Percentiles rank a stretch among this genome's conserved stretches.
Evolutionary conservation across 2,329 filamentous ascomycete species (phyloP).

Genomic region (Claviceps sp.): DNA sequence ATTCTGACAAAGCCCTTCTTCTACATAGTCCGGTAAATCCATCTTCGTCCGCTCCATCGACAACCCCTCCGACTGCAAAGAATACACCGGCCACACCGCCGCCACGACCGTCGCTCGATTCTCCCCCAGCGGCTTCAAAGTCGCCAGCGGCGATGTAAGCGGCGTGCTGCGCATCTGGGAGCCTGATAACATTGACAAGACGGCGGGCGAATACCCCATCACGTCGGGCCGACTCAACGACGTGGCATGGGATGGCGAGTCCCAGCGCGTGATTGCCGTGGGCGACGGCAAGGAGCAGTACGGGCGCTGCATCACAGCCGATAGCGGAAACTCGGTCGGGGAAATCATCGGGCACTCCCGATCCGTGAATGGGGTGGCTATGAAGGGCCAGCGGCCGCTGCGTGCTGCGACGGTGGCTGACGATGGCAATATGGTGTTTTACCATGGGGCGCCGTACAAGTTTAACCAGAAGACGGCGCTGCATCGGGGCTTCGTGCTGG

Average conservation of each 20-base stretch:
- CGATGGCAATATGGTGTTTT: conserved; percentile 80
- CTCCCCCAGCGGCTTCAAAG: conserved; percentile 85
- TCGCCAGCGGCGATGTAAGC: conserved; percentile 79
- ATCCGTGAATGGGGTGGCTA: conserved; percentile 79
- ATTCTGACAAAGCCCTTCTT: too few species aligned
- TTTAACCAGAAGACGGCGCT: conserved; percentile 74
- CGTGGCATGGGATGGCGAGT: conserved; percentile 94
- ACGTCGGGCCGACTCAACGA: conserved; percentile 93
- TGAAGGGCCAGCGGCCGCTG: conserved; percentile 81
- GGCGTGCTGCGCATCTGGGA: conserved; percentile 90
- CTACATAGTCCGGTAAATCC: conserved; percentile 72
- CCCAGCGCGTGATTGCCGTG: conserved; percentile 89
- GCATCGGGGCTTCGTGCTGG: conserved; percentile 83
- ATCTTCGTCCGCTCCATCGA: conserved; percentile 94
- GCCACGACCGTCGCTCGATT: conserved; percentile 88
- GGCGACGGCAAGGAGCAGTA: conserved; percentile 90
- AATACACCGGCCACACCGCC: conserved; percentile 85
- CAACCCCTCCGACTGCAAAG: conserved; percentile 66
- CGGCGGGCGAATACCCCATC: conserved; percentile 88
- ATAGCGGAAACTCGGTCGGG: conserved; percentile 91
- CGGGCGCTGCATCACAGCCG: conserved; percentile 86
- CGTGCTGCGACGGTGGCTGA: conserved; percentile 85
- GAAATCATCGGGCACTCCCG: conserved; percentile 88
- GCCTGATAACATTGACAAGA: conserved; percentile 67
- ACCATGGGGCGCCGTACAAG: conserved; percentile 90